These are phyloP conservation scores for Saccharomycopsis hybrid DNA, from an alignment of 1,139 yeast species.

Conservation along the genomic window DNA sequence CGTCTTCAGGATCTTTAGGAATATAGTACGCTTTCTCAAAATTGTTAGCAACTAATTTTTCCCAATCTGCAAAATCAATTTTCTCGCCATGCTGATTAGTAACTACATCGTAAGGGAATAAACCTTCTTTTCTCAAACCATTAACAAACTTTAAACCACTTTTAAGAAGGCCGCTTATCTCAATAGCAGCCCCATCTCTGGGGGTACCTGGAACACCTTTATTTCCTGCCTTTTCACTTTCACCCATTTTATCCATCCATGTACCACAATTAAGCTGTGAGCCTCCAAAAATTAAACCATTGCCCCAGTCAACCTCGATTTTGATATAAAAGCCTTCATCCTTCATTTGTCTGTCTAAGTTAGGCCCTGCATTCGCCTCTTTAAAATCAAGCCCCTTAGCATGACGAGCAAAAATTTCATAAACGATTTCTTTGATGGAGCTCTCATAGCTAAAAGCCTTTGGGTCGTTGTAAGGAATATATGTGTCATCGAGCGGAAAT, in stretches of 20 bases:
- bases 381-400: conserved; percentile 83
- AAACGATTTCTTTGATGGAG: conserved; percentile 68
- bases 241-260: conserved; percentile 99
- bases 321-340: conserved; percentile 88
- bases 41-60: conserved; percentile 54
- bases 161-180: conserved; percentile 82
- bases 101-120: conserved; percentile 53
- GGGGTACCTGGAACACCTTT: conserved; percentile 96
- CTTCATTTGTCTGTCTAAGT: conserved; percentile 84
- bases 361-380: conserved; percentile 92
- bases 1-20: conserved; percentile 58
- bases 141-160: conserved; percentile 77
- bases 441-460: conserved; percentile 69
- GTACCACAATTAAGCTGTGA: conserved; percentile 93
- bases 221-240: conserved; percentile 72
- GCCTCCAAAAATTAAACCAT: conserved; percentile 88
- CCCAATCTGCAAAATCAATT: conserved; percentile 62
- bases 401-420: conserved; percentile 77
- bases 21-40: conserved; percentile 77
- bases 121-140: conserved; percentile 45
- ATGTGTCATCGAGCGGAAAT: conserved; percentile 85
- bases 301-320: conserved; percentile 77
- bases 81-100: conserved; percentile 48
- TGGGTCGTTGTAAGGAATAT: conserved; percentile 60
- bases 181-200: conserved; percentile 94